phyloP scores from a whole-genome alignment of 1,139 yeast species.

The Yamadazyma membranifaciens region DNA sequence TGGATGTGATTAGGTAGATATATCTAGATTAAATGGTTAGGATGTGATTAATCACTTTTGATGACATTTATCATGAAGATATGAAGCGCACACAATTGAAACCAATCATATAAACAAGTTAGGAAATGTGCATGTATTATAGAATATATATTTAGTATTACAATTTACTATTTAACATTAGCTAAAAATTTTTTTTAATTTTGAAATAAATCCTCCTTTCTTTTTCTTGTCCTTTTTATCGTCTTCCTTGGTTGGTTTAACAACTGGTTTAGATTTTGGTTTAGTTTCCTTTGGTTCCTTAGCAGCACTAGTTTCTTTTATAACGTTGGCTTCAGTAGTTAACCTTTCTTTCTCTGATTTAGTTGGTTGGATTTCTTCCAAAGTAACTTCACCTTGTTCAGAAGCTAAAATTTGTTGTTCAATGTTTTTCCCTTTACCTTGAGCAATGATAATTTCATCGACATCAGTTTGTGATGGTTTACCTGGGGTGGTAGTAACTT shows the following conservation, averaged over 20 bases:
- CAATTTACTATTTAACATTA: slow-evolving; percentile 11
- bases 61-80: too few relatives aligned
- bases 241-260: slow-evolving; percentile 10
- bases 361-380: slow-evolving; percentile 46
- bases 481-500: slow-evolving; percentile 18
- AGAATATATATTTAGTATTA: slow-evolving; percentile 9
- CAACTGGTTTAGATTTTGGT: slow-evolving; percentile 9
- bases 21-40: background rate
- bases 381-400: slow-evolving; percentile 37
- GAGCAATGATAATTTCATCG: slow-evolving; percentile 42
- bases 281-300: slow-evolving; percentile 25
- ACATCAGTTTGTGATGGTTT: slow-evolving; percentile 17
- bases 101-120: too few relatives aligned
- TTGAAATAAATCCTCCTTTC: slow-evolving; percentile 44
- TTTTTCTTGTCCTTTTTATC: slow-evolving; percentile 30
- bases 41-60: too few relatives aligned
- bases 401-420: slow-evolving; percentile 38
- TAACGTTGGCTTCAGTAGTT: slow-evolving; percentile 15
- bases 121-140: slow-evolving; percentile 4
- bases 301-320: background rate
- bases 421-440: slow-evolving; percentile 29
- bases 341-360: slow-evolving; percentile 35
- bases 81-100: too few relatives aligned
- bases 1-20: background rate
- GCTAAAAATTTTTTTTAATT: slow-evolving; percentile 43